Base-by-base conservation (phyloP, 192 early-diverging fungal species). In the Gigaspora rosea region DNA sequence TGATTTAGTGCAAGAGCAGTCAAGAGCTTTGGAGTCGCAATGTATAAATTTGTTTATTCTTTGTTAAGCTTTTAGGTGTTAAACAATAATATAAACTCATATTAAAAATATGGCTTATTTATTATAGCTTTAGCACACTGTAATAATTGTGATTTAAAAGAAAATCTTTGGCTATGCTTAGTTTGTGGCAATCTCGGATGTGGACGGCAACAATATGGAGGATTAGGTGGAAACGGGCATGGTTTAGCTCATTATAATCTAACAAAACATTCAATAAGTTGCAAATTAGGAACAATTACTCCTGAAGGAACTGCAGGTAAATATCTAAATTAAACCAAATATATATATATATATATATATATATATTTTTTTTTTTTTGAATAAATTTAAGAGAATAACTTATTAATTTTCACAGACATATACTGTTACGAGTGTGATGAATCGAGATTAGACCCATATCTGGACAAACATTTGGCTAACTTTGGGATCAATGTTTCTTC, bases 81-180 rank as follows among this genome's bases (percentile, higher is more conserved):
- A n/a, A n/a, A n/a, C n/a, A n/a, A n/a, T n/a, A 20, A 47, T 20
- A 33, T 47, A 18, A 48, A n/a, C n/a, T 63, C 77, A 35, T 46
- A 15, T 20, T 15, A 20, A 18, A 50, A 61, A 8, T 70, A 72
- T 22, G 65, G 10, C 16, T 12, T 74, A 82, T 85, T 7, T 52
- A 32, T 76, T 65, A 18, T 18, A 85, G 83, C 80, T 18, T 83
- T 92, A 20, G 91, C 93, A 2, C 93, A 94, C 78, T 96, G 94
- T 79, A 84, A 79, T 57, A 76, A 87, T 22, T 99, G 97, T 80
- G 95, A 96, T 1, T 86, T 97, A 47, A 91, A 86, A 7, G 92
- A 95, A 59, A 99, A 99, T 78, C 84, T 99, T 51, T 99, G 97
- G 97, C 85, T 99, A 54, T 99, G 97, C 73, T 81, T 99, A 46